Evolutionary conservation across 345 rosid species (phyloP).

Genomic region (Salix purpurea): DNA sequence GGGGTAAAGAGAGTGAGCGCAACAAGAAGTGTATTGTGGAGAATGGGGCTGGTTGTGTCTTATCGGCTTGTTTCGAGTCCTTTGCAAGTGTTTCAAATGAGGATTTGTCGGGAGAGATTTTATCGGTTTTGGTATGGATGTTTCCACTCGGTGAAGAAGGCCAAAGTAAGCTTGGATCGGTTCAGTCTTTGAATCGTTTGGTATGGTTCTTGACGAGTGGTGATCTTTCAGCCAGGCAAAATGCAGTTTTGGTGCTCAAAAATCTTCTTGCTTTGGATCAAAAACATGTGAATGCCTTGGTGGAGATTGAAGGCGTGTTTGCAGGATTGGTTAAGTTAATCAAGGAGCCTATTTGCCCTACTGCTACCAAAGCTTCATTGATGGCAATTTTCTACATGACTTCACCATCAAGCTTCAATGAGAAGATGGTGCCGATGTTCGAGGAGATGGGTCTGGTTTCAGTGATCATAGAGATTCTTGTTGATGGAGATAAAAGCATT

Average conservation of each 20-base stretch:
- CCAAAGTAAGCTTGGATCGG: constrained; percentile 21
- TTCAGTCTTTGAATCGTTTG: constrained; percentile 16
- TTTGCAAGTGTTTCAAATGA: constrained; percentile 16
- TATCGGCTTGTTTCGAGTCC: constrained; percentile 25
- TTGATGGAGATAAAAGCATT: constrained; percentile 29
- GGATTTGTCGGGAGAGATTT: constrained; percentile 27
- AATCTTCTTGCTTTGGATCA: constrained; percentile 19
- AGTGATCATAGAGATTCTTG: constrained; percentile 22
- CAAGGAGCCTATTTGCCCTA: constrained; percentile 28
- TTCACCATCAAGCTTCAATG: neutral
- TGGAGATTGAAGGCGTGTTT: constrained; percentile 15
- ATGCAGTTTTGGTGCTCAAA: constrained; percentile 22
- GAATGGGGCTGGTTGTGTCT: constrained; percentile 15
- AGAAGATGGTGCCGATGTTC: constrained; percentile 9
- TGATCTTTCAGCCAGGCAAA: constrained; percentile 26
- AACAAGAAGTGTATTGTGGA: constrained; percentile 24
- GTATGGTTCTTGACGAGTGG: constrained; percentile 25
- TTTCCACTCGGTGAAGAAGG: constrained; percentile 23
- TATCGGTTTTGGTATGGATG: constrained; percentile 24
- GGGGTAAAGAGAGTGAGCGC: constrained; percentile 35
- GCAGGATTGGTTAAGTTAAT: constrained; percentile 24
- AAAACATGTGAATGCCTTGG: neutral
- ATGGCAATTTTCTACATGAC: constrained; percentile 23
- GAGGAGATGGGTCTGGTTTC: constrained; percentile 23
- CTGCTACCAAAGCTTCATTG: constrained; percentile 30